phyloP scores from a whole-genome alignment of 2,329 filamentous ascomycete genomes.

The Fusarium guadeloupense region DNA sequence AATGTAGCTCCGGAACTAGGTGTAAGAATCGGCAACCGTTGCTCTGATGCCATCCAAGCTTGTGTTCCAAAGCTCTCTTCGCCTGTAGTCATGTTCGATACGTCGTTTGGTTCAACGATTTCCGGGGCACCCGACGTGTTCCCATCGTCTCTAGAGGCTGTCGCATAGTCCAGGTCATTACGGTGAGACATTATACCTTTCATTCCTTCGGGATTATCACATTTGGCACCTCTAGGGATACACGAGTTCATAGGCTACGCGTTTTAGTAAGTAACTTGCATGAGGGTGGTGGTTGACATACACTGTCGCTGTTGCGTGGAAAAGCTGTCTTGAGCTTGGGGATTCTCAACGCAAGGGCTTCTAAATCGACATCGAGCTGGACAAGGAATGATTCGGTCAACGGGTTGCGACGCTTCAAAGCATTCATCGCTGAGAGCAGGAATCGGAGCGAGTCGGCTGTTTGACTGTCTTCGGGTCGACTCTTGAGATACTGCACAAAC shows the following conservation, averaged over 20 bases:
- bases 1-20: conserved; percentile 48
- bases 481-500: conserved; percentile 97
- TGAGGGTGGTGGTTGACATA: conserved; percentile 48
- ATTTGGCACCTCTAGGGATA: conserved; percentile 38
- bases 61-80: conserved; percentile 45
- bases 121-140: conserved; percentile 53
- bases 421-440: conserved; percentile 88
- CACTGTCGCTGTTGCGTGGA: conserved; percentile 61
- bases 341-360: conserved; percentile 72
- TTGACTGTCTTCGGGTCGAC: conserved; percentile 83
- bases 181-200: conserved; percentile 56
- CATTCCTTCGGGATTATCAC: conserved; percentile 50
- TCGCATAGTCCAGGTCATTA: conserved; percentile 57
- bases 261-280: conserved; percentile 32
- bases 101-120: conserved; percentile 49
- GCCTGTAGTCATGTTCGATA: conserved; percentile 34
- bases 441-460: conserved; percentile 87
- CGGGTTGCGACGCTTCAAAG: conserved; percentile 86
- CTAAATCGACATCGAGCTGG: conserved; percentile 90
- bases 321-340: conserved; percentile 66
- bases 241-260: conserved; percentile 42
- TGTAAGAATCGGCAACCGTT: conserved; percentile 50
- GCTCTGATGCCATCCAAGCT: conserved; percentile 53
- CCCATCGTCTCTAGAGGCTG: conserved; percentile 51
- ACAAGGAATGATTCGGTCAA: conserved; percentile 94